Conservation (phyloP, 805 yeast species). For the Pichia manshurica region DNA sequence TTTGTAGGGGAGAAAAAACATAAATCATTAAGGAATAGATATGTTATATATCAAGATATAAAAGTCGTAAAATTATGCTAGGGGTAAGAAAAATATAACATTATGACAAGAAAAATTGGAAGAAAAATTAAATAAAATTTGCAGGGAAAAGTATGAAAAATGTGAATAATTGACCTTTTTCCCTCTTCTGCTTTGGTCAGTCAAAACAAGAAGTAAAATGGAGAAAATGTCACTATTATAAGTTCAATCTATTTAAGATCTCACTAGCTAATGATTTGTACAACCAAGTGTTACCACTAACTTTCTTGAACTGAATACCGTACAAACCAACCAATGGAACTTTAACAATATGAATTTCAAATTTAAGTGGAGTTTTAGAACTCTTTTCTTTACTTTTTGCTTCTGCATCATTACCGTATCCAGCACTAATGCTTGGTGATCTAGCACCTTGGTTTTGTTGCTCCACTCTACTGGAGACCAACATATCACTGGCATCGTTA, state of each 20-base stretch:
- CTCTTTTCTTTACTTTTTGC: conserved; percentile 6
- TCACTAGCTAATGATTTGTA: conserved; percentile 87
- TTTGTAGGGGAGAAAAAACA: too few species aligned
- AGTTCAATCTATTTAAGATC: conserved; percentile 64
- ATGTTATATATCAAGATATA: too few species aligned
- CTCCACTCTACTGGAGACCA: conserved; percentile 53
- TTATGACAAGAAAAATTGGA: background rate
- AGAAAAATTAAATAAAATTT: background rate
- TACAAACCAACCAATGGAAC: conserved; percentile 85
- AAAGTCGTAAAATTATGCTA: too few species aligned
- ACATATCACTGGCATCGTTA: conserved; percentile 51
- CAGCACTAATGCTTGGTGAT: conserved; percentile 4
- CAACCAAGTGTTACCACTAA: conserved; percentile 92
- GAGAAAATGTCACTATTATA: conserved; percentile 31
- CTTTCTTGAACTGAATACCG: conserved; percentile 92
- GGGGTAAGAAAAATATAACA: background rate
- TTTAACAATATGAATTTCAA: conserved; percentile 87
- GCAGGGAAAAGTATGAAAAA: background rate
- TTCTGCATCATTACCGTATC: background rate
- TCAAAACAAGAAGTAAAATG: too few species aligned
- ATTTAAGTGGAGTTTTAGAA: conserved; percentile 61
- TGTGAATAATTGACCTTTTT: too few species aligned
- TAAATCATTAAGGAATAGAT: too few species aligned
- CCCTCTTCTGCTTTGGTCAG: too few species aligned
- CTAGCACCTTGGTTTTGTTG: conserved; percentile 32